Evolutionary conservation across 2,329 filamentous ascomycete genomes (phyloP).

Genomic region (Hansfordia pulvinata): DNA sequence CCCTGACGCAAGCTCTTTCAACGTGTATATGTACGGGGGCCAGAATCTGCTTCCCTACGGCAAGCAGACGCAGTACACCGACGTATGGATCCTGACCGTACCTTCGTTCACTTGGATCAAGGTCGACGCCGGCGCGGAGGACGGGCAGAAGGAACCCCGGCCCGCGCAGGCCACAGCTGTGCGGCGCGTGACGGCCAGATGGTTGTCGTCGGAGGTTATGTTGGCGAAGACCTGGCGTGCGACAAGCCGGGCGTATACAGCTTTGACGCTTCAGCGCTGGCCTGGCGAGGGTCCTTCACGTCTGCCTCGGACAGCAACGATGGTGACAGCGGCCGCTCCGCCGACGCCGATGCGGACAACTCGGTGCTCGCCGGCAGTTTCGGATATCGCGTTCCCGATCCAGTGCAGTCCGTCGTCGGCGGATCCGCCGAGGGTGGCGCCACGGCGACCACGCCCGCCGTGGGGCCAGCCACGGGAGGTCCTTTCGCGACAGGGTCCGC

Average conservation of each 20-base stretch:
- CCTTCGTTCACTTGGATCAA: conserved; percentile 63
- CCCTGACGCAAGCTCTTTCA: conserved; percentile 60
- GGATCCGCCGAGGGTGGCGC: conserved; percentile 47
- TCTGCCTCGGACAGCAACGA: too few relatives aligned
- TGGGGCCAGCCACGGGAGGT: conserved; percentile 47
- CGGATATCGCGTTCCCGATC: conserved; percentile 51
- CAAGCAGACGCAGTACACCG: conserved; percentile 45
- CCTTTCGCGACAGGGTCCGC: conserved; percentile 59
- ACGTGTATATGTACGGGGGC: conserved; percentile 67
- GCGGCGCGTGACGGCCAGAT: conserved; percentile 59
- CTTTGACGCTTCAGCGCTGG: conserved; percentile 53
- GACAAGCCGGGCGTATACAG: conserved; percentile 59
- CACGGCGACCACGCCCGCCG: conserved; percentile 50
- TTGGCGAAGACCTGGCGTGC: conserved; percentile 44
- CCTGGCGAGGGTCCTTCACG: conserved; percentile 50
- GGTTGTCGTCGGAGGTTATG: conserved; percentile 57
- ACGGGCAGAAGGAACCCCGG: conserved; percentile 30
- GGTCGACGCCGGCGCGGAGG: conserved; percentile 34
- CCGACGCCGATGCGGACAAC: conserved; percentile 33
- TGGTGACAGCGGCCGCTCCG: conserved; percentile 32
- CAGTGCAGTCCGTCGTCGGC: conserved; percentile 49
- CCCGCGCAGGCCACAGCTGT: conserved; percentile 55
- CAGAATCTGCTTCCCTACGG: conserved; percentile 56
- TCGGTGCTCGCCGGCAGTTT: conserved; percentile 41
- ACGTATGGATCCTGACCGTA: conserved; percentile 63